Conservation (phyloP, 2,329 filamentous ascomycete species). For the Lecanicillium sp. region DNA sequence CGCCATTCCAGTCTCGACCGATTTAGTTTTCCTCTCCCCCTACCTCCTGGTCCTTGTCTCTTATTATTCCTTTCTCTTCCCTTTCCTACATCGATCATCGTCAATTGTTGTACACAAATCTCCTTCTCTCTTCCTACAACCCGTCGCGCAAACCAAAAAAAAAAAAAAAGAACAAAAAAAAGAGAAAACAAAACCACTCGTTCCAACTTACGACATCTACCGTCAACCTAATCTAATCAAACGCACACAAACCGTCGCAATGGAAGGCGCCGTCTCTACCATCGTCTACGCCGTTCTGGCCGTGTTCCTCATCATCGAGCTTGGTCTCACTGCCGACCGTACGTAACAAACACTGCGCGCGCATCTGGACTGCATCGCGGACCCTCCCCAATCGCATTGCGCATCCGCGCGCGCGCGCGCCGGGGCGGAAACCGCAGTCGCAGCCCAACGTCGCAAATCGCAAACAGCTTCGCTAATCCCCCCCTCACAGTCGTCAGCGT, state of each 20-base stretch:
- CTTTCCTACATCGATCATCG: neutral
- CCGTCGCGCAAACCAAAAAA: neutral
- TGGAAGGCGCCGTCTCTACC: conserved; percentile 51
- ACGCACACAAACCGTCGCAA: conserved; percentile 24
- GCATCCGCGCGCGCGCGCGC: neutral
- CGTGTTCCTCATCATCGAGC: conserved; percentile 64
- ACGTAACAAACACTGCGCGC: conserved; percentile 22
- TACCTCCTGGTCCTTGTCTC: too few species aligned
- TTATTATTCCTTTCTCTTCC: neutral
- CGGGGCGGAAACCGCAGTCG: neutral
- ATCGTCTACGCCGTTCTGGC: conserved; percentile 59
- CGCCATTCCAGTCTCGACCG: neutral
- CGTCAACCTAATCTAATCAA: neutral
- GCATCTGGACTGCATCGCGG: too few species aligned
- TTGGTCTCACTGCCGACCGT: conserved; percentile 72
- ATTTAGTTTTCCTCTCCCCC: neutral
- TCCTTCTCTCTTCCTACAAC: neutral
- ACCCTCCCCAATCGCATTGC: conserved; percentile 13
- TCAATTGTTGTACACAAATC: neutral
- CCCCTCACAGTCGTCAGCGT: conserved; percentile 45
- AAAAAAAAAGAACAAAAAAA: neutral
- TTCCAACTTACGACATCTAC: too few species aligned
- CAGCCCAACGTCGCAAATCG: too few species aligned
- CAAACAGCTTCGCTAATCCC: neutral
- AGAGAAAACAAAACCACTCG: too few species aligned